Percentiles rank a stretch among this genome's conserved stretches.
phyloP scores from a whole-genome alignment of 768 basidiomycete species.

The Amanita rimosa region DNA sequence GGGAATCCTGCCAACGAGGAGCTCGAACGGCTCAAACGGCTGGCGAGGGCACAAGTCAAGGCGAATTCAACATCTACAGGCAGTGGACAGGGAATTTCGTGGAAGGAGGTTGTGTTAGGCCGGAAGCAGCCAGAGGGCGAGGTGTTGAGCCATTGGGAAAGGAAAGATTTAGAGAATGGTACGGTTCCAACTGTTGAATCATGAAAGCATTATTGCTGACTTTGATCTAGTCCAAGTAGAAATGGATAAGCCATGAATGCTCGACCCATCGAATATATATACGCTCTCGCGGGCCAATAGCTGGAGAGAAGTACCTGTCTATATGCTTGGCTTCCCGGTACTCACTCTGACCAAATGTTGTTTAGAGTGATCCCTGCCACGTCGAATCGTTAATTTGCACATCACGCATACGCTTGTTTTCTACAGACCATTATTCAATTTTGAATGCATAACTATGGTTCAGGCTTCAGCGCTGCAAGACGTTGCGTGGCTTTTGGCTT shows the following conservation, averaged over 20 bases:
- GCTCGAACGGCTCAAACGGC: constrained; percentile 38
- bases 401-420: too few species aligned
- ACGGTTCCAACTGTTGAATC: constrained; percentile 9
- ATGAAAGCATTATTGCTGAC: not conserved
- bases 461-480: too few species aligned
- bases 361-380: too few species aligned
- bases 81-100: constrained; percentile 21
- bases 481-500: too few species aligned
- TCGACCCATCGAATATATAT: not conserved
- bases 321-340: too few species aligned
- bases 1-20: constrained; percentile 35
- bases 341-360: too few species aligned
- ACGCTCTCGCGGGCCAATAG: too few species aligned
- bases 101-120: constrained; percentile 43
- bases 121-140: constrained; percentile 15
- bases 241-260: not conserved
- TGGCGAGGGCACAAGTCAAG: constrained; percentile 26
- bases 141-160: constrained; percentile 24
- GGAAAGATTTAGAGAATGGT: constrained; percentile 28
- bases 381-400: too few species aligned
- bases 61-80: not conserved
- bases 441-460: too few species aligned
- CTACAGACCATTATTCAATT: too few species aligned
- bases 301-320: too few species aligned
- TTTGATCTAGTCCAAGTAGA: constrained; percentile 6